These are phyloP conservation scores for Cadophora malorum DNA, from an alignment of 2,329 filamentous ascomycete genomes.

Conservation along the genomic window DNA sequence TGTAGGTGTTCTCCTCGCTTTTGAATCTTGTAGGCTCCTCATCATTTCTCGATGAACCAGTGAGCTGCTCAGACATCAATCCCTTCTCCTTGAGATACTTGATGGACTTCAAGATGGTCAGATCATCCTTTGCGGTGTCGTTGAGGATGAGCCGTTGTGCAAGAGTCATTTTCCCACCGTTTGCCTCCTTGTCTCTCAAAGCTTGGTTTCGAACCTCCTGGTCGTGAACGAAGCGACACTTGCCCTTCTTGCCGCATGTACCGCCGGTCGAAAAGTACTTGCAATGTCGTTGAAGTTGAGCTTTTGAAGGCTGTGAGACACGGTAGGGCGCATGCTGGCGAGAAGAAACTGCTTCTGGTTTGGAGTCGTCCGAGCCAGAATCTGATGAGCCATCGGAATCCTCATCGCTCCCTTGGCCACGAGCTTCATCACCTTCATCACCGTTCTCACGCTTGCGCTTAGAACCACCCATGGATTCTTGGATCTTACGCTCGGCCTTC, in stretches of 20 bases:
- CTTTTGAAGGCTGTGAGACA: constrained; percentile 56
- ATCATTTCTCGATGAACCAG: constrained; percentile 38
- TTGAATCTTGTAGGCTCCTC: constrained; percentile 37
- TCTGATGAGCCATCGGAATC: constrained; percentile 43
- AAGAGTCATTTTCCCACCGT: constrained; percentile 69
- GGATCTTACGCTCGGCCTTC: constrained; percentile 64
- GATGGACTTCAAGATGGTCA: constrained; percentile 69
- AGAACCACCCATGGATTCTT: constrained; percentile 57
- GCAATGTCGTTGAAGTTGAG: constrained; percentile 70
- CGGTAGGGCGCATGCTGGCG: constrained; percentile 45
- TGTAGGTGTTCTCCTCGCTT: constrained; percentile 39
- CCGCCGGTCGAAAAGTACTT: constrained; percentile 75
- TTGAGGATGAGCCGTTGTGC: constrained; percentile 70
- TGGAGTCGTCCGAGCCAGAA: constrained; percentile 62
- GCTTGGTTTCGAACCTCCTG: constrained; percentile 67
- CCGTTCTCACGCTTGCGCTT: constrained; percentile 73
- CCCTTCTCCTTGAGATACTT: constrained; percentile 64
- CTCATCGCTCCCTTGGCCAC: constrained; percentile 45
- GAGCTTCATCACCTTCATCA: constrained; percentile 69
- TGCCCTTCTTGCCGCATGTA: constrained; percentile 74
- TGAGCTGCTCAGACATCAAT: constrained; percentile 44
- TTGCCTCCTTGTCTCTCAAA: constrained; percentile 67
- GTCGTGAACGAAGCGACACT: constrained; percentile 76
- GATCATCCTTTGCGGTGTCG: constrained; percentile 72
- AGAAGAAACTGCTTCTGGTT: constrained; percentile 63